Conservation (phyloP, 805 yeast genomes). For the Metschnikowia noctiluminum region DNA sequence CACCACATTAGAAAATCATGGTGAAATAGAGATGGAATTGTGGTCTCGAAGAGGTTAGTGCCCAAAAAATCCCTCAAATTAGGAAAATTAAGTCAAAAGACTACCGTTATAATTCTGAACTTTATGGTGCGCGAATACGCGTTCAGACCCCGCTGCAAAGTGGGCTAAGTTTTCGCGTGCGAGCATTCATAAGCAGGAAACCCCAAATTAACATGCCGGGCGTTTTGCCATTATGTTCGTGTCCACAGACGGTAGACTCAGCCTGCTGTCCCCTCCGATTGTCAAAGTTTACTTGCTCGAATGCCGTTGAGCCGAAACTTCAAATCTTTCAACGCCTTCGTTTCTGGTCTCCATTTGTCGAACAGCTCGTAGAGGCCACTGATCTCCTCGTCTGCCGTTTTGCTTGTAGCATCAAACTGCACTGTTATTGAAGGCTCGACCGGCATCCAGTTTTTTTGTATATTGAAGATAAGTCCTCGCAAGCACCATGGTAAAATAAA, state of each 20-base stretch:
- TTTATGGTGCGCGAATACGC: too few species aligned
- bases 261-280: background rate
- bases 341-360: slow-evolving; percentile 84
- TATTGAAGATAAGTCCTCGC: slow-evolving; percentile 66
- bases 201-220: too few species aligned
- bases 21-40: too few species aligned
- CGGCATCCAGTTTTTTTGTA: slow-evolving; percentile 44
- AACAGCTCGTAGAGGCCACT: slow-evolving; percentile 62
- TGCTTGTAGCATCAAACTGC: slow-evolving; percentile 8
- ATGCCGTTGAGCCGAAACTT: slow-evolving; percentile 70
- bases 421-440: slow-evolving; percentile 34
- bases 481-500: slow-evolving; percentile 90
- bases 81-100: too few species aligned
- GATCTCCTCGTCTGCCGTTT: slow-evolving; percentile 51
- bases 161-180: too few species aligned
- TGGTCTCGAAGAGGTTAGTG: too few species aligned
- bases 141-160: too few species aligned
- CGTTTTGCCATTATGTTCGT: too few species aligned
- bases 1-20: too few species aligned
- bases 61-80: too few species aligned
- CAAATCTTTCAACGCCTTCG: slow-evolving; percentile 76
- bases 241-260: background rate
- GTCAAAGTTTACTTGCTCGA: slow-evolving; percentile 38
- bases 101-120: too few species aligned
- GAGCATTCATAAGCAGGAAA: too few species aligned